Conservation (phyloP, 192 early-diverging fungal species). For the Entophlyctis luteolus region DNA sequence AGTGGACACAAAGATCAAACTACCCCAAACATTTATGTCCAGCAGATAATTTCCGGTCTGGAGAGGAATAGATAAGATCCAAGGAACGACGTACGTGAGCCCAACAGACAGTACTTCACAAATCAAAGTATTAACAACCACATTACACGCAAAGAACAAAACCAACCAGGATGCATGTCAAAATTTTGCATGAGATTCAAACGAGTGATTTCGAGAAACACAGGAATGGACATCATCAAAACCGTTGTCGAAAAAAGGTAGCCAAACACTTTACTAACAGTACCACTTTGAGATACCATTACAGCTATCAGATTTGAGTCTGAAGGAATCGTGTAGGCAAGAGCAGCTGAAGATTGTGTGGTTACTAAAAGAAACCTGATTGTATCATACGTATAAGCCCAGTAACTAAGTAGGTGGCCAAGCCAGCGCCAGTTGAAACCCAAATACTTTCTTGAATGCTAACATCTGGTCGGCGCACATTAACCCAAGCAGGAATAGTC, state of each 20-base stretch:
- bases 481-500: constrained; percentile 44
- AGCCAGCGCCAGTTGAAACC: constrained; percentile 26
- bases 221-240: constrained; percentile 11
- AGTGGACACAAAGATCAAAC: constrained; percentile 40
- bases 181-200: constrained; percentile 23
- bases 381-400: constrained; percentile 28
- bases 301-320: constrained; percentile 18
- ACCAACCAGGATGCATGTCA: constrained; percentile 1
- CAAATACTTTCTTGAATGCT: constrained; percentile 46
- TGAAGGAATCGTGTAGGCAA: constrained; percentile 24
- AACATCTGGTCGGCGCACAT: constrained; percentile 44
- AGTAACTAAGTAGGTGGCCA: constrained; percentile 32
- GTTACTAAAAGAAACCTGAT: not conserved
- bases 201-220: constrained; percentile 3
- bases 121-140: not conserved
- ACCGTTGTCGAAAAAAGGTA: constrained; percentile 21
- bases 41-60: constrained; percentile 26
- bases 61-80: constrained; percentile 35
- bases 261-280: constrained; percentile 22
- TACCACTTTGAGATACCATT: constrained; percentile 1
- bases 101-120: constrained; percentile 13
- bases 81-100: constrained; percentile 36
- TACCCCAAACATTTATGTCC: constrained; percentile 36
- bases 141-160: not conserved
- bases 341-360: constrained; percentile 11